Conservation (phyloP, 2,329 filamentous ascomycete species). For the Exophiala alcalophila region DNA sequence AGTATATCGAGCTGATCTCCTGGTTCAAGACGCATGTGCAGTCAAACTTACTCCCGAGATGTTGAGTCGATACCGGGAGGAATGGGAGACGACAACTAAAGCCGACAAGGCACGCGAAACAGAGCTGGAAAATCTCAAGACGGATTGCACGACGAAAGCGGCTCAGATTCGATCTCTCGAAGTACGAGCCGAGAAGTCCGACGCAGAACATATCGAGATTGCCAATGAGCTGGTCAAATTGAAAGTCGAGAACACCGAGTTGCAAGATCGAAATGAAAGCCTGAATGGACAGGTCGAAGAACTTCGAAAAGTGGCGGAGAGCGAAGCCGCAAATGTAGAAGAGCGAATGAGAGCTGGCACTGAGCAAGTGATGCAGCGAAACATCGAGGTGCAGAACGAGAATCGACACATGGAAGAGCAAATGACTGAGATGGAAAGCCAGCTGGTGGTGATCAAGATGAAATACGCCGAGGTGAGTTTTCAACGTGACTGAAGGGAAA, state of each 20-base stretch:
- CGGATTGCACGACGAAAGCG: slow-evolving; percentile 64
- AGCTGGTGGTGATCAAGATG: slow-evolving; percentile 92
- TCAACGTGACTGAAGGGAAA: too few species aligned
- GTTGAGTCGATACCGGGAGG: slow-evolving; percentile 73
- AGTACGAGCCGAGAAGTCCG: slow-evolving; percentile 80
- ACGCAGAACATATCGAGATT: slow-evolving; percentile 84
- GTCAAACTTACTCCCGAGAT: slow-evolving; percentile 80
- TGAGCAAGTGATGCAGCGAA: slow-evolving; percentile 86
- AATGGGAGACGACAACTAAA: slow-evolving; percentile 92
- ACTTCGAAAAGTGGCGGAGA: slow-evolving; percentile 80
- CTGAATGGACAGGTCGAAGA: slow-evolving; percentile 81
- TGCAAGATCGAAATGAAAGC: slow-evolving; percentile 85
- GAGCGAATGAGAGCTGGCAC: slow-evolving; percentile 77
- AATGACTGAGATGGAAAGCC: slow-evolving; percentile 85
- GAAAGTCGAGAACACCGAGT: slow-evolving; percentile 88
- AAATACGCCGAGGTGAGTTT: slow-evolving; percentile 84
- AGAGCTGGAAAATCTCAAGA: slow-evolving; percentile 72
- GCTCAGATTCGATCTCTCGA: slow-evolving; percentile 79
- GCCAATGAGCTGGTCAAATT: slow-evolving; percentile 87
- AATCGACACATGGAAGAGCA: slow-evolving; percentile 86
- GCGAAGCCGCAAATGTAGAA: slow-evolving; percentile 86
- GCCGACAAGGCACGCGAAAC: slow-evolving; percentile 75
- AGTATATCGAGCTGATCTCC: slow-evolving; percentile 87
- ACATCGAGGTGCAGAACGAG: slow-evolving; percentile 89
- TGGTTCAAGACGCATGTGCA: slow-evolving; percentile 88